These are phyloP conservation scores for Cryphonectria radicalis DNA, from an alignment of 2,329 filamentous ascomycete species.

Conservation along the genomic window DNA sequence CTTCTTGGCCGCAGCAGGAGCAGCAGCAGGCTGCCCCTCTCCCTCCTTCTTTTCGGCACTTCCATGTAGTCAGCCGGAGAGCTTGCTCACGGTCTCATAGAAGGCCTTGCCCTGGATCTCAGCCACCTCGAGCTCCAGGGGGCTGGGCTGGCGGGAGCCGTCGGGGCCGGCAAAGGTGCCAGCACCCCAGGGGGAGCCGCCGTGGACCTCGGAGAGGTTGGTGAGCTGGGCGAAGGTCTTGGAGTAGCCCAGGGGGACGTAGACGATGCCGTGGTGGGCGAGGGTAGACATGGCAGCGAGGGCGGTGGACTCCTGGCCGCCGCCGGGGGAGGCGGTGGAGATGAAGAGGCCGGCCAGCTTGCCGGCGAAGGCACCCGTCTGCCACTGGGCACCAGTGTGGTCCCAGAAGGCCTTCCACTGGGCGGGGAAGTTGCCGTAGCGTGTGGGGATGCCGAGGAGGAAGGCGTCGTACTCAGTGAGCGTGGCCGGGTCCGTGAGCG, in stretches of 20 bases:
- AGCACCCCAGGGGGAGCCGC: slow-evolving; percentile 90
- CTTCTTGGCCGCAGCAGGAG: slow-evolving; percentile 30
- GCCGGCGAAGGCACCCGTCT: slow-evolving; percentile 74
- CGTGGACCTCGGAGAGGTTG: slow-evolving; percentile 79
- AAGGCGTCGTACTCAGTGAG: slow-evolving; percentile 84
- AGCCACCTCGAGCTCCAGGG: slow-evolving; percentile 79
- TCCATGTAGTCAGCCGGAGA: slow-evolving; percentile 79
- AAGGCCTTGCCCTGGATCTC: slow-evolving; percentile 83
- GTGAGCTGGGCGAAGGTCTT: slow-evolving; percentile 72
- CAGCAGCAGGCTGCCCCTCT: slow-evolving; percentile 24
- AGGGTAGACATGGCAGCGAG: slow-evolving; percentile 83
- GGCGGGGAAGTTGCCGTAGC: slow-evolving; percentile 95
- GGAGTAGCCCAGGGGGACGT: slow-evolving; percentile 93
- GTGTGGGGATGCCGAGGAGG: slow-evolving; percentile 92
- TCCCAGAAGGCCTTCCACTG: slow-evolving; percentile 98
- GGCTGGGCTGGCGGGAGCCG: slow-evolving; percentile 80
- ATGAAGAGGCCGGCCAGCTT: slow-evolving; percentile 94
- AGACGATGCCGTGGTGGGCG: slow-evolving; percentile 92
- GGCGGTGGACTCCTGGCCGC: slow-evolving; percentile 90
- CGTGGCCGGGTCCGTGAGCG: slow-evolving; percentile 59
- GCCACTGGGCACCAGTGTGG: slow-evolving; percentile 84
- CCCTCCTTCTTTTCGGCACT: slow-evolving; percentile 37
- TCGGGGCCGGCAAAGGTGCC: slow-evolving; percentile 83
- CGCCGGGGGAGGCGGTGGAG: slow-evolving; percentile 80
- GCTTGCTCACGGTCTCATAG: slow-evolving; percentile 75